Percentiles rank a stretch among this genome's conserved stretches.
These are phyloP conservation scores for Cryptosporidium muris DNA, from an alignment of 169 alveolate species.

Conservation along the genomic window DNA sequence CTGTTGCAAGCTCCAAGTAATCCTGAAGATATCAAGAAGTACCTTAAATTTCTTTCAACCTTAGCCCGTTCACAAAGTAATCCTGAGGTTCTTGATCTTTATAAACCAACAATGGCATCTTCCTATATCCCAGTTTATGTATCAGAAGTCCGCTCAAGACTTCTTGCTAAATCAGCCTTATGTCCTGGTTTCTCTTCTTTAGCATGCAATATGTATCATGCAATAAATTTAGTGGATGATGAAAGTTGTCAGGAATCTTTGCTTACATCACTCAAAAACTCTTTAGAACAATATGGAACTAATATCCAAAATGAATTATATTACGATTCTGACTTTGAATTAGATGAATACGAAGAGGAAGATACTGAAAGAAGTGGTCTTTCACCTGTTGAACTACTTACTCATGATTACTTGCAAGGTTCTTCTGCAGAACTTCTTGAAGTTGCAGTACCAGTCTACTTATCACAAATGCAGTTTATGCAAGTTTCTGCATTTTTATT, in stretches of 20 bases:
- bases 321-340: constrained; percentile 28
- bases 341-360: constrained; percentile 1
- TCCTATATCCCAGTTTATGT: constrained; percentile 39
- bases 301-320: background rate
- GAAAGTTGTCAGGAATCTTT: constrained; percentile 21
- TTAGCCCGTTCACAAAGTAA: background rate
- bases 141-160: constrained; percentile 56
- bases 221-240: constrained; percentile 37
- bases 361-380: background rate
- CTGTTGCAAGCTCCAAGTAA: constrained; percentile 45
- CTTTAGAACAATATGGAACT: constrained; percentile 25
- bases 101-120: constrained; percentile 10
- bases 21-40: constrained; percentile 61
- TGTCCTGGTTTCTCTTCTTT: constrained; percentile 68
- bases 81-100: background rate
- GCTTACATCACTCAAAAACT: constrained; percentile 18
- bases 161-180: constrained; percentile 58
- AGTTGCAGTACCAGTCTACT: constrained; percentile 39
- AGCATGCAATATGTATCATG: constrained; percentile 25
- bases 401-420: constrained; percentile 51
- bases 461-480: constrained; percentile 40
- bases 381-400: constrained; percentile 18
- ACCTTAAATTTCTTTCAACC: constrained; percentile 29
- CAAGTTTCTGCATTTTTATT: constrained; percentile 41
- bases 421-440: constrained; percentile 44